phyloP scores from a whole-genome alignment of 2,329 filamentous ascomycete genomes.

The Fusarium pseudograminearum region DNA sequence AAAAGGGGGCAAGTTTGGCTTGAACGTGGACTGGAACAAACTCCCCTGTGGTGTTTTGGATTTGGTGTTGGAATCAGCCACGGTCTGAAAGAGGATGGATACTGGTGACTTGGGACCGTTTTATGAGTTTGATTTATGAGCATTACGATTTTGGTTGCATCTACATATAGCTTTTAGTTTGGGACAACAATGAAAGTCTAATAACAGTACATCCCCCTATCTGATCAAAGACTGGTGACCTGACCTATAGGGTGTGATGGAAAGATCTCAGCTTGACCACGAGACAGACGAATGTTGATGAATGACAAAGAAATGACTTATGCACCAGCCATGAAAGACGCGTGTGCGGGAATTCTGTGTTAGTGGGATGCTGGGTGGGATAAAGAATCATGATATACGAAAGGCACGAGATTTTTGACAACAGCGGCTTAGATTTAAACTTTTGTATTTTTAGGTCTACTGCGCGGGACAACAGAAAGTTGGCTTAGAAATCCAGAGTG shows the following conservation, averaged over 20 bases:
- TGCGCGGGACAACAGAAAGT: background rate
- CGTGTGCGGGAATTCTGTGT: slow-evolving; percentile 11
- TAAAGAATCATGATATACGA: background rate
- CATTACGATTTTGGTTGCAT: slow-evolving; percentile 38
- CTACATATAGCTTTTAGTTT: slow-evolving; percentile 16
- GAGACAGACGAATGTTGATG: background rate
- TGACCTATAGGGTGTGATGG: background rate
- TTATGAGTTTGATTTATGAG: slow-evolving; percentile 41
- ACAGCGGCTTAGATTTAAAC: slow-evolving; percentile 1
- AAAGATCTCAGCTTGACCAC: background rate
- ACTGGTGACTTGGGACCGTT: slow-evolving; percentile 34
- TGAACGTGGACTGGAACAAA: slow-evolving; percentile 11
- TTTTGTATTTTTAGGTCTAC: slow-evolving; percentile 13
- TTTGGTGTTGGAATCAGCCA: slow-evolving; percentile 42
- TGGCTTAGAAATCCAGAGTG: slow-evolving; percentile 2
- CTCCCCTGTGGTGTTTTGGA: slow-evolving; percentile 46
- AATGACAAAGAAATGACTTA: background rate
- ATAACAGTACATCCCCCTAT: slow-evolving; percentile 12
- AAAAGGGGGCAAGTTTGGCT: slow-evolving; percentile 25
- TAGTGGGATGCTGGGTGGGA: slow-evolving; percentile 34
- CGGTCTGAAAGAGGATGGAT: slow-evolving; percentile 37
- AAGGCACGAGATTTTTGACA: background rate
- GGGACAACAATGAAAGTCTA: slow-evolving; percentile 29
- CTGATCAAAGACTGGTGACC: background rate
- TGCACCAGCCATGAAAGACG: background rate